Evolutionary conservation across 495 filamentous ascomycete species (phyloP), one percentile per base, ranked within the genome.

Genomic region (Tirmania nivea): DNA sequence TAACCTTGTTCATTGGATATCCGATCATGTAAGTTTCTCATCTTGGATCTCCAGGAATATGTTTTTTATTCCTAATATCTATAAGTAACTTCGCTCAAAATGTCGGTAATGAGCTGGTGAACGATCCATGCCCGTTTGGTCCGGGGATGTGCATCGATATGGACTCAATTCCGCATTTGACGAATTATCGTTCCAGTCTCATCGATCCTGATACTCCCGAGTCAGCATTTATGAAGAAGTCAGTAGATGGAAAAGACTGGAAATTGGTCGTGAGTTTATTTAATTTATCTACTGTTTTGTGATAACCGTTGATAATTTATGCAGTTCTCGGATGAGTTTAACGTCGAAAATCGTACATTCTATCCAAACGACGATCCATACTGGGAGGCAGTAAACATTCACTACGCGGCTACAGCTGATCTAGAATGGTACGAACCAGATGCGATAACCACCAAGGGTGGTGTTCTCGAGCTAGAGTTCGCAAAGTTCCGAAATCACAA

Each of bases 401-500:
- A 83, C 80, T 87, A 86, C 64, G 81, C 82, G 57, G 80, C 81
- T 49, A 86, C 82, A 3, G 70, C 77, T 59, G 82, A 87, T 70
- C 64, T 84, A 39, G 81, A 86, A 75, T 86, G 83, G 83, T 86
- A 87, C 58, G 83, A 86, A 61, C 83, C 83, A 2, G 83, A 87
- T 65, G 81, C 83, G 8, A 69, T 79, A 10, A 78, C 76, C 5
- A 86, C 83, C 9, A 71, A 68, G 39, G 75, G 80, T 58, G 83
- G 83, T 20, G 73, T 73, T 10, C 70, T 87, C 20, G 76, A 80
- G 58, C 67, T 87, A 49, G 71, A 72, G 54, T 81, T 86, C 55
- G 80, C 80, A 60, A 66, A 73, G 6, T 84, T 80, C 63, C 63
- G 73, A 52, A 86, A 77, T 55, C 82, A 86, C 63, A 73, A 73